Evolutionary conservation across 345 rosid genomes (phyloP).

Genomic region (Arabis alpina): DNA sequence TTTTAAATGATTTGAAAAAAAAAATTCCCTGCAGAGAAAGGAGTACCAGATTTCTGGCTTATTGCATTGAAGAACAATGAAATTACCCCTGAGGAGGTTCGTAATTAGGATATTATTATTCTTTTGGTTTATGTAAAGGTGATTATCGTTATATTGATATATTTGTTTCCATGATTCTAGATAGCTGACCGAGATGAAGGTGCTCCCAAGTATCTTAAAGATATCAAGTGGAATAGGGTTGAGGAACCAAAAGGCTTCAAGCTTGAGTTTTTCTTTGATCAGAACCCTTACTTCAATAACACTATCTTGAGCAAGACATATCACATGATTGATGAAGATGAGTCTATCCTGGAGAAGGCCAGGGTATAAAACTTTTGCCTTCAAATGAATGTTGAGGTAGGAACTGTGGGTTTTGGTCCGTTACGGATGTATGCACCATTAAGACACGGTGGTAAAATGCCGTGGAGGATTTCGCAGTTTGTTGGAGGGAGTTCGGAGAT

Average conservation of each 20-base stretch:
- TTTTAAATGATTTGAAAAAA: constrained; percentile 25
- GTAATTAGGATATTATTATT: constrained; percentile 10
- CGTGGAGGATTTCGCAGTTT: constrained; percentile 41
- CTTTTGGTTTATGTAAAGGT: neutral
- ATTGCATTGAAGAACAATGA: constrained; percentile 94
- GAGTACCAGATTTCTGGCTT: constrained; percentile 97
- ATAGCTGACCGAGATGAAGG: constrained; percentile 93
- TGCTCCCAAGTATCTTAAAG: constrained; percentile 80
- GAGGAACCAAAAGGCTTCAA: constrained; percentile 96
- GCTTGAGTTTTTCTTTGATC: constrained; percentile 85
- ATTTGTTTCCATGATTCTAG: constrained; percentile 40
- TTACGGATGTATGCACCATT: too few relatives aligned
- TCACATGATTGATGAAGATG: constrained; percentile 98
- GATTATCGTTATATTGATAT: neutral
- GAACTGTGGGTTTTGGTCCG: too few relatives aligned
- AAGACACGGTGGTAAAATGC: constrained; percentile 32
- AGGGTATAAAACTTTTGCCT: constrained; percentile 61
- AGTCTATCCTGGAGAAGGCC: constrained; percentile 93
- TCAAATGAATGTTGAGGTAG: too few relatives aligned
- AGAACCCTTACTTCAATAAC: constrained; percentile 90
- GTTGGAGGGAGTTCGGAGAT: constrained; percentile 47
- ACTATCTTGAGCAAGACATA: constrained; percentile 88
- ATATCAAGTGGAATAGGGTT: constrained; percentile 84
- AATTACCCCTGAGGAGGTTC: constrained; percentile 82
- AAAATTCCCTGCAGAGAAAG: constrained; percentile 72